A percentile compares a stretch with the other conserved stretches of the same genome.
phyloP scores from a whole-genome alignment of 257 asterid species.

The Linderniella brevidens region DNA sequence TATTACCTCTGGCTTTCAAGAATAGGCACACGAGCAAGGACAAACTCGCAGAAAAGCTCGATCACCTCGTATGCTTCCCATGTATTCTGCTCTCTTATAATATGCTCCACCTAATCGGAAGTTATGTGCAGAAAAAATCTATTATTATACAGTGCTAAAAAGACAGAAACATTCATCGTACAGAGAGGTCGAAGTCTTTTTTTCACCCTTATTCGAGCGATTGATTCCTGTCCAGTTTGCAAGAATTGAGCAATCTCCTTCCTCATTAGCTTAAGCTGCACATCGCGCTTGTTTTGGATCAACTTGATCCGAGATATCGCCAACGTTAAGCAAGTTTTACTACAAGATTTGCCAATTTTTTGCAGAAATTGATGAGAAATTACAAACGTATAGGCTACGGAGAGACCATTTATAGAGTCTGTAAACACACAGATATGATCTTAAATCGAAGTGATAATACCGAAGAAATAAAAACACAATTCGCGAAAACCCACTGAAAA shows the following conservation, averaged over 20 bases:
- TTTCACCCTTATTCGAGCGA: conserved; percentile 76
- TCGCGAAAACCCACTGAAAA: too few species aligned
- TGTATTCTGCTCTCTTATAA: conserved; percentile 69
- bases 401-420: too few species aligned
- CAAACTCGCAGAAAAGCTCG: conserved; percentile 72
- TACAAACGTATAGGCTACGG: too few species aligned
- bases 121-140: background rate
- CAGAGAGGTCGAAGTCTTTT: background rate
- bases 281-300: conserved; percentile 81
- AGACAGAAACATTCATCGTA: background rate
- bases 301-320: conserved; percentile 73
- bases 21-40: conserved; percentile 72
- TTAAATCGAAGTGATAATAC: too few species aligned
- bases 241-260: conserved; percentile 87
- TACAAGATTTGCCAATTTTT: conserved; percentile 18
- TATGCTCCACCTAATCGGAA: conserved; percentile 67
- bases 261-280: conserved; percentile 64
- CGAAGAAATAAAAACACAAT: too few species aligned
- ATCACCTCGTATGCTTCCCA: conserved; percentile 83
- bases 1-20: conserved; percentile 70
- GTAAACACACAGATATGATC: background rate
- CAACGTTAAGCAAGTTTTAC: conserved; percentile 84
- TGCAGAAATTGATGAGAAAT: background rate
- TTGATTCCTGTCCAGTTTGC: conserved; percentile 77
- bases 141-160: conserved; percentile 6